A percentile compares a stretch with the other conserved stretches of the same genome.
Evolutionary conservation across 805 yeast species (phyloP).

Genomic region (Wickerhamomyces ciferrii): DNA sequence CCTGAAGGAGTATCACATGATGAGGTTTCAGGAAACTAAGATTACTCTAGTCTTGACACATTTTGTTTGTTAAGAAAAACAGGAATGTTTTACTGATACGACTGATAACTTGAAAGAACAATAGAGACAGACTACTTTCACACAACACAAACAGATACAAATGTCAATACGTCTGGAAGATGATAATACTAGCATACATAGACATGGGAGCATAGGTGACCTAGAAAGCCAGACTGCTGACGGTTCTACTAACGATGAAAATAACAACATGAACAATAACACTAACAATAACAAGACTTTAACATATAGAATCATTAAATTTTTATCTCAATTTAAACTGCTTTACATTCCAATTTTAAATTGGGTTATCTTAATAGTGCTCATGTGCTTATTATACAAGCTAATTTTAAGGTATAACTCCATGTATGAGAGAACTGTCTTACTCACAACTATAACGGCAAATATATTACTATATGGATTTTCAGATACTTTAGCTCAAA

Average conservation of each 20-base stretch:
- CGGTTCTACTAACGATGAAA: constrained; percentile 1
- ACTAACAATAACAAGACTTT: constrained; percentile 12
- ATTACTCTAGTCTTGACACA: no score
- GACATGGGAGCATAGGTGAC: constrained; percentile 1
- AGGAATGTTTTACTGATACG: no score
- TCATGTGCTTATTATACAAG: constrained; percentile 44
- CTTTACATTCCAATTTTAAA: constrained; percentile 53
- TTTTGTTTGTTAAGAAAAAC: no score
- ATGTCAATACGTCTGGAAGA: neutral
- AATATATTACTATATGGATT: constrained; percentile 80
- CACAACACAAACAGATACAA: no score
- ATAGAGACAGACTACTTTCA: no score
- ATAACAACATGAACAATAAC: constrained; percentile 6
- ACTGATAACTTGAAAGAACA: no score
- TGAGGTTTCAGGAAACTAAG: no score
- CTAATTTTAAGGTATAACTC: constrained; percentile 54
- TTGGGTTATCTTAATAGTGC: constrained; percentile 42
- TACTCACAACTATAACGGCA: constrained; percentile 75
- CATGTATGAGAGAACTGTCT: constrained; percentile 57
- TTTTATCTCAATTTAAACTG: constrained; percentile 26
- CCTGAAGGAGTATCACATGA: no score
- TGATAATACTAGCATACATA: neutral
- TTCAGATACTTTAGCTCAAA: constrained; percentile 90
- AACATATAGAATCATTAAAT: constrained; percentile 13
- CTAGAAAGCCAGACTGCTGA: constrained; percentile 1